These are phyloP conservation scores for Chaetomium strumarium DNA, from an alignment of 2,329 filamentous ascomycete genomes.

Conservation along the genomic window DNA sequence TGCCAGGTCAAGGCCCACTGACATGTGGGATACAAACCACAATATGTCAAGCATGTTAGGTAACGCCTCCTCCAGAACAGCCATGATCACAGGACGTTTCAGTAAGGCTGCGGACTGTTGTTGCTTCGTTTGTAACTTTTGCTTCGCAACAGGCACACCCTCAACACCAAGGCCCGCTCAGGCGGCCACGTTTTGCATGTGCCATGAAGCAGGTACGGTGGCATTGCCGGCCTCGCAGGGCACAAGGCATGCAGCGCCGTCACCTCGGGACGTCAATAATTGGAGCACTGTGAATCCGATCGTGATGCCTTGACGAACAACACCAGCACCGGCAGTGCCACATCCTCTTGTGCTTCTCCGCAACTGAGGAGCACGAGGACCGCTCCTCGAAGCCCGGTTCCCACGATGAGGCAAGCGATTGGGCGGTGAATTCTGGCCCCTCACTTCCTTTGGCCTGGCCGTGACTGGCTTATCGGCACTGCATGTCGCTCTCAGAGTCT, in stretches of 20 bases:
- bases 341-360: neutral
- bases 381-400: neutral
- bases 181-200: neutral
- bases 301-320: neutral
- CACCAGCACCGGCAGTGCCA: no score
- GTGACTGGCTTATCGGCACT: neutral
- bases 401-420: slow-evolving; percentile 1
- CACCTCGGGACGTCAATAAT: slow-evolving; percentile 5
- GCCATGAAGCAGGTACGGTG: slow-evolving; percentile 13
- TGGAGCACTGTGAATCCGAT: slow-evolving; percentile 3
- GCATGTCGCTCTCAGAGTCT: no score
- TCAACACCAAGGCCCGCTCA: neutral
- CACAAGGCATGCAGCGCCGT: slow-evolving; percentile 5
- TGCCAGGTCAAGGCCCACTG: slow-evolving; percentile 3
- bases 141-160: neutral
- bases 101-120: neutral
- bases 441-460: neutral
- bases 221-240: slow-evolving; percentile 7
- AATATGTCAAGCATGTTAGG: slow-evolving; percentile 3
- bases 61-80: neutral
- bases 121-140: neutral
- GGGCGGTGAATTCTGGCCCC: neutral
- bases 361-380: neutral
- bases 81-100: neutral
- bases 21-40: neutral